Evolutionary conservation across 1,284 basidiomycete genomes (phyloP).

Genomic region (Thecaphora frezii): DNA sequence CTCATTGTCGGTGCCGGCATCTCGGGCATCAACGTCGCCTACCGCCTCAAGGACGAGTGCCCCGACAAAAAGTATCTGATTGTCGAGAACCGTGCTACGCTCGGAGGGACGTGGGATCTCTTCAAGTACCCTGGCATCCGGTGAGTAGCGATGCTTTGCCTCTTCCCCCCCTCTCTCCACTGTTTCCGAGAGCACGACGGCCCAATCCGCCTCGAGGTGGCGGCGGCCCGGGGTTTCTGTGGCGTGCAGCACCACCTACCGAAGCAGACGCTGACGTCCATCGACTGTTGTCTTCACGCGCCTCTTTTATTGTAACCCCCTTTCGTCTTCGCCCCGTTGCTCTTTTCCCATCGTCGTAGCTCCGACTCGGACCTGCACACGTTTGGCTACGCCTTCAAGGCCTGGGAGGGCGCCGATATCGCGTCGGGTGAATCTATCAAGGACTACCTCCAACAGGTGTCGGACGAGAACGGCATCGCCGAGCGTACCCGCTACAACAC

Average conservation of each 20-base stretch:
- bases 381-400: constrained; percentile 41
- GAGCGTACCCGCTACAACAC: constrained; percentile 40
- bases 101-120: constrained; percentile 53
- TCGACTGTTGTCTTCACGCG: too few species aligned
- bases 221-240: too few species aligned
- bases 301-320: too few species aligned
- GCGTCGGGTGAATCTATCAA: constrained; percentile 49
- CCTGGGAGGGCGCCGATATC: constrained; percentile 45
- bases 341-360: neutral
- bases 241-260: too few species aligned
- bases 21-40: constrained; percentile 56
- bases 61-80: constrained; percentile 44
- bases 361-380: constrained; percentile 39
- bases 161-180: neutral
- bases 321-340: neutral
- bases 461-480: constrained; percentile 45
- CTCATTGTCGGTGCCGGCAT: constrained; percentile 55
- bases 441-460: constrained; percentile 47
- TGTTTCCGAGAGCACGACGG: too few species aligned
- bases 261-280: too few species aligned
- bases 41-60: constrained; percentile 41
- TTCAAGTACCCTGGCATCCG: constrained; percentile 47
- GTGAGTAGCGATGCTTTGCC: neutral
- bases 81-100: constrained; percentile 30
- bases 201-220: too few species aligned